Evolutionary conservation across 2,329 filamentous ascomycete genomes (phyloP).

Genomic region (Fusarium sterilihyphosum): DNA sequence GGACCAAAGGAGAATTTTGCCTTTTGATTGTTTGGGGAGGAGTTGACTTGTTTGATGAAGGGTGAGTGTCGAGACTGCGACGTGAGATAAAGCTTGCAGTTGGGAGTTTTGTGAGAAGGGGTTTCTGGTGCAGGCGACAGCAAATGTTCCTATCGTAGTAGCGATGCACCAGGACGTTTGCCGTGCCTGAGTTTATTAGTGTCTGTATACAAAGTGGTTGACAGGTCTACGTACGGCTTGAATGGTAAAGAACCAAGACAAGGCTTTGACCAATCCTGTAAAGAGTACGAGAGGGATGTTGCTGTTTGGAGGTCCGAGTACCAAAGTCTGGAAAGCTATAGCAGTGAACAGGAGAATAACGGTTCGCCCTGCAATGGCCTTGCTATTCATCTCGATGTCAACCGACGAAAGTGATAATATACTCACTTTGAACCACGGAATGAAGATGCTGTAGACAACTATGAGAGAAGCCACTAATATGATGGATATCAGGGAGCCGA

Average conservation of each 20-base stretch:
- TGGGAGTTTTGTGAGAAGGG: conserved; percentile 44
- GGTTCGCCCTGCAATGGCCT: conserved; percentile 39
- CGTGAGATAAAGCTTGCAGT: conserved; percentile 38
- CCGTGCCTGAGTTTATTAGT: conserved; percentile 38
- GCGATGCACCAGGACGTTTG: conserved; percentile 47
- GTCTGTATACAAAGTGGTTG: accelerated
- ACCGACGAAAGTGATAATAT: background rate
- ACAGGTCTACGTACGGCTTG: conserved; percentile 41
- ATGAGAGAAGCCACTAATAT: conserved; percentile 45
- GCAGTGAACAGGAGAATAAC: conserved; percentile 25
- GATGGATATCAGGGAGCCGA: conserved; percentile 34
- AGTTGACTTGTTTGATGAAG: conserved; percentile 47
- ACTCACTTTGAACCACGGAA: background rate
- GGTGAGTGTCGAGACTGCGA: conserved; percentile 43
- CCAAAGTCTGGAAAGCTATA: conserved; percentile 27
- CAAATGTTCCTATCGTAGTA: conserved; percentile 46
- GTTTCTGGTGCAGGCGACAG: conserved; percentile 44
- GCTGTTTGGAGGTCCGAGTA: conserved; percentile 39
- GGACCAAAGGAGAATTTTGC: conserved; percentile 43
- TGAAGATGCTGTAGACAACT: conserved; percentile 43
- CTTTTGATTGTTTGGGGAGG: conserved; percentile 46
- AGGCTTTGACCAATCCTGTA: conserved; percentile 45
- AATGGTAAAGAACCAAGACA: conserved; percentile 49
- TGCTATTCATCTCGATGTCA: conserved; percentile 41
- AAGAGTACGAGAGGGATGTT: conserved; percentile 23